phyloP scores from a whole-genome alignment of 371 early-diverging fungal species.

The Lichtheimia ornata region DNA sequence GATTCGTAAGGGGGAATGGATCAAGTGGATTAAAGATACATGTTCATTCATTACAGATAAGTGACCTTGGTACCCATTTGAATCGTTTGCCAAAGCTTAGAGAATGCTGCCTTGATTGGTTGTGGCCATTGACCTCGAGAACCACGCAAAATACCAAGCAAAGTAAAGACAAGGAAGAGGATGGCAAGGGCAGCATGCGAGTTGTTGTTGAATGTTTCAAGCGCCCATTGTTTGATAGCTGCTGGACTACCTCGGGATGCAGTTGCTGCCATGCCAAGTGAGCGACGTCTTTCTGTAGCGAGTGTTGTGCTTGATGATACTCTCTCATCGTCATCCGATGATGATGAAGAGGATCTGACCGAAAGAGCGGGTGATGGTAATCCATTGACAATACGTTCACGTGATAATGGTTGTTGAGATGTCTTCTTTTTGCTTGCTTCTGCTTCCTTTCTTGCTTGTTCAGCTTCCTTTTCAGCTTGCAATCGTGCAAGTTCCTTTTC shows the following conservation, averaged over 20 bases:
- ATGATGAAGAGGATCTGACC: background rate
- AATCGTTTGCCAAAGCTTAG: conserved; percentile 42
- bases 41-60: conserved; percentile 28
- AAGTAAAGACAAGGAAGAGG: conserved; percentile 28
- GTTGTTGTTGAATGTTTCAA: conserved; percentile 20
- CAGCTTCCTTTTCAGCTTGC: conserved; percentile 18
- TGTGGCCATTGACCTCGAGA: conserved; percentile 25
- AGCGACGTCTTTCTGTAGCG: background rate
- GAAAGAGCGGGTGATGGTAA: conserved; percentile 4
- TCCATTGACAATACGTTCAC: conserved; percentile 1
- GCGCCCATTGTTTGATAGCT: conserved; percentile 29
- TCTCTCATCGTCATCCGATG: background rate
- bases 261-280: background rate
- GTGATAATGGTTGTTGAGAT: background rate
- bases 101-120: conserved; percentile 22
- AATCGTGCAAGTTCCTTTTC: conserved; percentile 9
- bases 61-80: conserved; percentile 52
- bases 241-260: conserved; percentile 9
- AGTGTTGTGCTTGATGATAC: conserved; percentile 8
- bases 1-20: no score
- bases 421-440: background rate
- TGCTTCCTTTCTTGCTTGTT: background rate
- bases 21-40: no score
- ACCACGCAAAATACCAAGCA: conserved; percentile 30
- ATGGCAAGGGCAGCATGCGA: conserved; percentile 21